Evolutionary conservation across 306 rosid species (phyloP).

Genomic region (Cercis canadensis): DNA sequence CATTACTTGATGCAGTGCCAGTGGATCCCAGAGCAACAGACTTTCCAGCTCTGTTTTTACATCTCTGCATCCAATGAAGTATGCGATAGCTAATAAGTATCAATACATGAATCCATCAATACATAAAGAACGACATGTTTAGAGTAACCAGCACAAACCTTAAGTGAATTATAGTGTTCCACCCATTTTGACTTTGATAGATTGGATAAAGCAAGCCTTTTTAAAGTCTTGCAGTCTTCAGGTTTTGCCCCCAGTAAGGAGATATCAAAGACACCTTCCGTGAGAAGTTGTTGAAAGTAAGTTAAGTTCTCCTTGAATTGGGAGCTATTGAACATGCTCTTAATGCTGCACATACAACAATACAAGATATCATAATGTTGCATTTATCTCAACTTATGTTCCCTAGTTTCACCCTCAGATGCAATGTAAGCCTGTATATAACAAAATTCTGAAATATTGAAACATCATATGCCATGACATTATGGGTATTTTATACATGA

Average conservation of each 20-base stretch:
- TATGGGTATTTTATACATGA: background rate
- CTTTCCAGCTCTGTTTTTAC: conserved; percentile 54
- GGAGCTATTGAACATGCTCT: conserved; percentile 70
- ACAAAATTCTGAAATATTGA: conserved; percentile 1
- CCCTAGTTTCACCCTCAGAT: conserved; percentile 4
- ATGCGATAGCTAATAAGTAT: conserved; percentile 27
- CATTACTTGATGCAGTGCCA: conserved; percentile 55
- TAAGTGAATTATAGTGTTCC: conserved; percentile 67
- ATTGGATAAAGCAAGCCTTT: conserved; percentile 70
- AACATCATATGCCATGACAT: conserved; percentile 22
- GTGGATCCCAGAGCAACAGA: conserved; percentile 50
- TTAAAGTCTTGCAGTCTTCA: conserved; percentile 88
- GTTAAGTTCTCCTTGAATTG: conserved; percentile 85
- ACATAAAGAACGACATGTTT: background rate
- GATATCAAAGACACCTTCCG: conserved; percentile 80
- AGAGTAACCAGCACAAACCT: conserved; percentile 65
- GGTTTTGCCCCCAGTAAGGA: conserved; percentile 69
- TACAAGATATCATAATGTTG: conserved; percentile 36
- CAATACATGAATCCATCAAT: conserved; percentile 3
- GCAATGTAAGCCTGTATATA: conserved; percentile 7
- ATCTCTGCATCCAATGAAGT: conserved; percentile 60
- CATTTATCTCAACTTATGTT: conserved; percentile 28
- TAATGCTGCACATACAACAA: conserved; percentile 72
- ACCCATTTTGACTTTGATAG: conserved; percentile 79
- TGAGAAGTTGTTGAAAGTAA: conserved; percentile 89